Conservation (phyloP, 2,329 filamentous ascomycete species). For the Ophiostoma sp. region DNA sequence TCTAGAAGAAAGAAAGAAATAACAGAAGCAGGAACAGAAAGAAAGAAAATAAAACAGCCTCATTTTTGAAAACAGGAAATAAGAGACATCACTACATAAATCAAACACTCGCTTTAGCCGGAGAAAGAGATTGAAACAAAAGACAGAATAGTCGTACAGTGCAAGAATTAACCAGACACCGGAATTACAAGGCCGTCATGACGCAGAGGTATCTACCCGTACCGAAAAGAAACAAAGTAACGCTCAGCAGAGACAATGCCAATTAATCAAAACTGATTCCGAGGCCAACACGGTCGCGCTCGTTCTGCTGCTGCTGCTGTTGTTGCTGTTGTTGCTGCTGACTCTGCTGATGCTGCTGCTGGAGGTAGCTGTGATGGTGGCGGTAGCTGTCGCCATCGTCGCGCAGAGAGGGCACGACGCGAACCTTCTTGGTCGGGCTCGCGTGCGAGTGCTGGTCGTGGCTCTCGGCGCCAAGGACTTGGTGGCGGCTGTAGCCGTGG, state of each 20-base stretch:
- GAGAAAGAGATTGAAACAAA: not conserved
- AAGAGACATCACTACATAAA: not conserved
- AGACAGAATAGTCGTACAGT: not conserved
- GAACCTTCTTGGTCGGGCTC: slow-evolving; percentile 50
- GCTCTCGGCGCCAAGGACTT: slow-evolving; percentile 23
- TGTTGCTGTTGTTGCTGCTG: slow-evolving; percentile 1
- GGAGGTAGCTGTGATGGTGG: slow-evolving; percentile 21
- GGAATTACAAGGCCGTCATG: not conserved
- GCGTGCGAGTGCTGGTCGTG: slow-evolving; percentile 34
- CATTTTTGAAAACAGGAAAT: not conserved
- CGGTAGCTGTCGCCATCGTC: slow-evolving; percentile 33
- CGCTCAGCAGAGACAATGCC: not conserved
- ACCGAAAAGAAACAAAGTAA: not conserved
- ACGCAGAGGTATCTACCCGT: not conserved
- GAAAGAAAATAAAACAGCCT: slow-evolving; percentile 5
- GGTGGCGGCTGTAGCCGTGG: not conserved
- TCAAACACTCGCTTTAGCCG: not conserved
- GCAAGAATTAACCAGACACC: not conserved
- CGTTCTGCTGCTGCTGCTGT: slow-evolving; percentile 15
- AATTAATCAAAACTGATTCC: slow-evolving; percentile 46
- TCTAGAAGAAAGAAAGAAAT: slow-evolving; percentile 1
- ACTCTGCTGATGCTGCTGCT: slow-evolving; percentile 14
- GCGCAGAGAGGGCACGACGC: slow-evolving; percentile 38
- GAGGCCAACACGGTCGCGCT: slow-evolving; percentile 41
- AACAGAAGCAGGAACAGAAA: slow-evolving; percentile 9